Evolutionary conservation across 2,329 filamentous ascomycete species (phyloP), one percentile per base, ranked within the genome.

Genomic region (Fusarium burgessii): DNA sequence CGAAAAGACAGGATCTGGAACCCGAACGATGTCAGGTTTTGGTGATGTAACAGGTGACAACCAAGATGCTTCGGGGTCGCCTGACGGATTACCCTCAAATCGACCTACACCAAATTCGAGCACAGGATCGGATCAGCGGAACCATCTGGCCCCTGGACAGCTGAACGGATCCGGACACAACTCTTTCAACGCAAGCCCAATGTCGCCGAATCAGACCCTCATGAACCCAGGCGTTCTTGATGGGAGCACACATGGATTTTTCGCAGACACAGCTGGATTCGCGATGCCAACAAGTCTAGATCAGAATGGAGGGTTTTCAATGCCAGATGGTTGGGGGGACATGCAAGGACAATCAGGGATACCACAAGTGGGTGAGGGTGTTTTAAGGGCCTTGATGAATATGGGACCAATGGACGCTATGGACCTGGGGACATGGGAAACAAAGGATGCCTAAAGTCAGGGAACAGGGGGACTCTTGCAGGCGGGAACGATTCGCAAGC

Each of bases 41-140:
- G 82, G 79, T 23, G 84, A 84, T n/a, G 78, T 78, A 43, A 81
- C 79, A 57, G 85, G 84, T n/a, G 79, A 81, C 18, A 80, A 80
- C 25, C 85, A 84, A 55, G 85, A 86, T 43, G 76, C 84, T 59
- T 85, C 84, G 2, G 81, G 79, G 6, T 88, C 87, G 0, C 83
- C 86, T 5, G 86, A 87, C 20, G 82, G 81, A 25, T 82, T 81
- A 10, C 80, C 80, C 50, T 89, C 88, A 5, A 87, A 84, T 66
- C 81, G 86, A n/a, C 87, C 84, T 25, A 90, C 89, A 14, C 89
- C 89, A 6, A 90, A 87, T 72, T 90, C 89, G 7, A 89, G 86
- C 73, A 76, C 71, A 60, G 72, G 72, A 25, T 78, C 80, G 17
- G 79, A 80, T 11, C 70, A 72, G 17, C 74, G 77, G 33, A 77